phyloP scores from a whole-genome alignment of 495 filamentous ascomycete species.

The Neurospora tetrasperma region DNA sequence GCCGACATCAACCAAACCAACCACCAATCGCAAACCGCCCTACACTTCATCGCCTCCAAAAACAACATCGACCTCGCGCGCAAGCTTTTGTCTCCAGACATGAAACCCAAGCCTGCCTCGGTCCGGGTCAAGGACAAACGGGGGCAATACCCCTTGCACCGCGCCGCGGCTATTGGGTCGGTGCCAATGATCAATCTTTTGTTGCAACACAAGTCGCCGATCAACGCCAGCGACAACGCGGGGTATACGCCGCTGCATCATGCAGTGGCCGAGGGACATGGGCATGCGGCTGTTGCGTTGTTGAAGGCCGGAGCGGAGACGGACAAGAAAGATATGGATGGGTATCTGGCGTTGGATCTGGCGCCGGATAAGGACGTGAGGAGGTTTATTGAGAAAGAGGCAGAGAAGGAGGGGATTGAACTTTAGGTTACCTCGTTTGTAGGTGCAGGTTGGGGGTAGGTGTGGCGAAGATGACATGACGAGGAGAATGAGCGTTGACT shows the following conservation, averaged over 20 bases:
- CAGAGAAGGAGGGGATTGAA: constrained; percentile 81
- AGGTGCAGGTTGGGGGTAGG: not conserved
- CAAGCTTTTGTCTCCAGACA: constrained; percentile 49
- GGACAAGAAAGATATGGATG: constrained; percentile 67
- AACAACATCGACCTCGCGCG: constrained; percentile 71
- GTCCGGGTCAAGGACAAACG: constrained; percentile 75
- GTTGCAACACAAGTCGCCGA: constrained; percentile 65
- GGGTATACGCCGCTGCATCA: constrained; percentile 89
- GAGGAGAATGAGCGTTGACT: not conserved
- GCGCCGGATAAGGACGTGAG: constrained; percentile 60
- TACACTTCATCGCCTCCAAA: constrained; percentile 91
- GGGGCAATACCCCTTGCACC: constrained; percentile 77
- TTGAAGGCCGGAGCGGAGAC: constrained; percentile 77
- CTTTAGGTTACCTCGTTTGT: constrained; percentile 18
- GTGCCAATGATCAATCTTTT: constrained; percentile 76
- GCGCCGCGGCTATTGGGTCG: constrained; percentile 82
- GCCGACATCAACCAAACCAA: constrained; percentile 62
- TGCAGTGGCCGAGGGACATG: constrained; percentile 87
- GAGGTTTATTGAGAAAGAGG: constrained; percentile 67
- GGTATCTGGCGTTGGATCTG: constrained; percentile 62
- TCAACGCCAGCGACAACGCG: constrained; percentile 77
- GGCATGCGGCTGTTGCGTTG: constrained; percentile 72
- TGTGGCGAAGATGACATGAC: not conserved
- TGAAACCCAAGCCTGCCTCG: constrained; percentile 57
- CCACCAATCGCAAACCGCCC: constrained; percentile 49